Base-by-base conservation (phyloP, 306 rosid genomes). In the Rosa rugosa region DNA sequence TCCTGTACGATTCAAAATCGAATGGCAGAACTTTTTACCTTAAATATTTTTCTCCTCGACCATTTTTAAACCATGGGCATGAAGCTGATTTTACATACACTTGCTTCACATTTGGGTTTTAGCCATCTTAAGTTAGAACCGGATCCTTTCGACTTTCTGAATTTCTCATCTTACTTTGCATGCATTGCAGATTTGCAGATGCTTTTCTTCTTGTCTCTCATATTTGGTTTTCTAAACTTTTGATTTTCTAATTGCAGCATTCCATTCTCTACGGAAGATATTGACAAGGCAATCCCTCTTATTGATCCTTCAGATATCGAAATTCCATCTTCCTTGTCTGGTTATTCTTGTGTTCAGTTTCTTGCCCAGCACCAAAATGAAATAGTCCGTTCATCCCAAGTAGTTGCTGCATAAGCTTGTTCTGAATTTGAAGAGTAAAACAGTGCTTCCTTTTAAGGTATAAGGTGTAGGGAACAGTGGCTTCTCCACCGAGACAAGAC, bases 211-310 rank as follows among this genome's bases (percentile, higher is more conserved):
- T 50, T 17, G 5, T 18, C 6, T 36, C 49, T 73, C 65, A 5
- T 71, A 51, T 53, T 77, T 65, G 16, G 4, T 63, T 27, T 31
- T 63, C 69, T 68, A 66, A 49, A 71, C 66, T 69, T 71, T 60
- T 25, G 17, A 62, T 40, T 25, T 78, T 77, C 72, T 69, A 51
- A 10, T 82, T 90, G 90, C 94, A 95, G 99, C 89, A 95, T 95
- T 78, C 99, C 99, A 41, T 95, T 95, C 87, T 90, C 98, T 41
- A 96, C 99, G 0, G 99, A 95, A 84, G 98, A 95, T 79, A 89
- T 95, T 11, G 98, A 95, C 71, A 93, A 77, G 88, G 98, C 98
- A 11, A 90, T 95, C 77, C 91, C 98, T n/a, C 85, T 91, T 8
- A 91, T 91, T 59, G 96, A 95, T 85, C 90, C 91, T 67, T 93